Base-by-base conservation (phyloP, 2,329 filamentous ascomycete genomes). In the Neoarthrinium moseri region DNA sequence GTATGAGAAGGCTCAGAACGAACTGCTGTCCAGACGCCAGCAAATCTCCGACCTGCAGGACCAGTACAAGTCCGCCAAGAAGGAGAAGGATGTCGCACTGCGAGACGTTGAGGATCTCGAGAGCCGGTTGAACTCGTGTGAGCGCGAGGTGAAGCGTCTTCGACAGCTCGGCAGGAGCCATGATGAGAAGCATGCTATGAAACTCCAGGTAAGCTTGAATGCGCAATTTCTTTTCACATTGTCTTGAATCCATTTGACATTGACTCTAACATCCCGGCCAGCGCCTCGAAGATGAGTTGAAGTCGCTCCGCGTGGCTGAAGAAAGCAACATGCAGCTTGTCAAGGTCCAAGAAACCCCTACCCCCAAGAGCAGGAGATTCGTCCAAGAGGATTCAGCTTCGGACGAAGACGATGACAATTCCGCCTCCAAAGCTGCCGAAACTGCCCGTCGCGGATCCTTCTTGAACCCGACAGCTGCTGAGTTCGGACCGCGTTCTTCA, bases 201-300 rank as follows among this genome's bases (percentile, higher is more conserved):
- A 52, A 10, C 48, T 62, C 20, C 48, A 53, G 26, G 61, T 62
- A 56, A 51, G 58, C 50, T 6, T 11, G 13, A 27, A 20, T 3
- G 11, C 20, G 2, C 15, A 10, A 13, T 13, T 21, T 22, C 7
- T 12, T 17, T n/a, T n/a, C n/a, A 6, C 7, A 15, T n/a, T 8
- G 12, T n/a, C 20, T 11, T 10, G 11, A 23, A n/a, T 13, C 13
- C 24, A 12, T 3, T 26, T 30, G 22, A 10, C 21, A 4, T 34
- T 10, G 2, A 15, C 35, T 11, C 37, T 54, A 52, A 52, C 27
- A 22, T 23, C 7, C 10, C 17, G 6, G 8, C 7, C 10, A 27
- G 61, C 38, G 38, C 11, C 53, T 62, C 2, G 50, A 60, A 41
- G 35, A 43, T 17, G 49, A 60, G 33, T 34, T 59, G 13, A 55